Conservation (phyloP, 2,329 filamentous ascomycete genomes). For the Alternaria gansuensis region DNA sequence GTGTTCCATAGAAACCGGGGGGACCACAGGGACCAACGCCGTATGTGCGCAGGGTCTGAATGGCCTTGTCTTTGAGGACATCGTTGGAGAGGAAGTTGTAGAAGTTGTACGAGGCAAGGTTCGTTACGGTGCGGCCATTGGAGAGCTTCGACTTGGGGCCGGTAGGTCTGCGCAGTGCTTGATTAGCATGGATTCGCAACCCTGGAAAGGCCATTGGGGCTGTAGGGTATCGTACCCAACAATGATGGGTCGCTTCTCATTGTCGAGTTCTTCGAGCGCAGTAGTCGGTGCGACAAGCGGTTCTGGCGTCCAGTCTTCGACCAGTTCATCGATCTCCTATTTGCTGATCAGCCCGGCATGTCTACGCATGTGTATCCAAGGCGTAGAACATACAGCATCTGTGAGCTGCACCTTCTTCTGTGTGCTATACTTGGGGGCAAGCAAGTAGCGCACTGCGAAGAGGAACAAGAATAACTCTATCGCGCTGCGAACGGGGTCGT, state of each 20-base stretch:
- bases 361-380: not conserved
- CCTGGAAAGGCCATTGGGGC: not conserved
- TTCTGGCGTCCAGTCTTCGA: constrained; percentile 96
- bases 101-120: constrained; percentile 95
- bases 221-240: constrained; percentile 69
- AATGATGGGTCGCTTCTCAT: constrained; percentile 86
- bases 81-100: constrained; percentile 97
- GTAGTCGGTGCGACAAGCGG: constrained; percentile 81
- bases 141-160: constrained; percentile 89
- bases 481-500: constrained; percentile 91
- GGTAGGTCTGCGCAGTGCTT: constrained; percentile 69
- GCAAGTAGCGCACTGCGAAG: constrained; percentile 92
- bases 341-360: constrained; percentile 20
- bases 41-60: constrained; percentile 91
- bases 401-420: constrained; percentile 86
- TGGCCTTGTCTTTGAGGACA: constrained; percentile 90
- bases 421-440: constrained; percentile 91
- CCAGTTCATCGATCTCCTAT: constrained; percentile 91
- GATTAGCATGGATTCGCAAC: constrained; percentile 22
- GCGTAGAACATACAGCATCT: constrained; percentile 69
- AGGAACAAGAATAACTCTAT: constrained; percentile 94
- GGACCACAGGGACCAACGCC: constrained; percentile 96
- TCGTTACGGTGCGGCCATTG: constrained; percentile 89
- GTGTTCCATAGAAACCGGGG: constrained; percentile 96
- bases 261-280: constrained; percentile 78